A percentile compares a stretch with the other conserved stretches of the same genome.
Evolutionary conservation across 2,329 filamentous ascomycete species (phyloP).

Genomic region (Ophiostoma sp.): DNA sequence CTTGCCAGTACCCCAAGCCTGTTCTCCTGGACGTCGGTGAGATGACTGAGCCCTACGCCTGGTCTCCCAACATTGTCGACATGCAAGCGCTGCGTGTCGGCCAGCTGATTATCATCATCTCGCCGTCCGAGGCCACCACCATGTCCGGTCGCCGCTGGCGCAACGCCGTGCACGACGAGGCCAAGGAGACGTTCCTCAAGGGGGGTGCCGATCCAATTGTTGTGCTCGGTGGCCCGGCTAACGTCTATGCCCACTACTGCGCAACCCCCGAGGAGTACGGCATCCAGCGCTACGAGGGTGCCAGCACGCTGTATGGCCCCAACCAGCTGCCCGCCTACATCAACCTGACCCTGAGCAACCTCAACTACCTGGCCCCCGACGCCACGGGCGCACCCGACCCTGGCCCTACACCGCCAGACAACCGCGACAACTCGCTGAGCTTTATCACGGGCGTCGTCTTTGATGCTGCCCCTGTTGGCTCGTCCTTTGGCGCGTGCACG

Average conservation of each 20-base stretch:
- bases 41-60: slow-evolving; percentile 67
- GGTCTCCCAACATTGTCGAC: slow-evolving; percentile 86
- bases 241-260: slow-evolving; percentile 83
- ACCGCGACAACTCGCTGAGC: slow-evolving; percentile 66
- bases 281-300: slow-evolving; percentile 78
- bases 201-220: slow-evolving; percentile 57
- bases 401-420: slow-evolving; percentile 69
- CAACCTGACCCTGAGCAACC: slow-evolving; percentile 70
- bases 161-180: slow-evolving; percentile 55
- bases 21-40: slow-evolving; percentile 83
- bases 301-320: slow-evolving; percentile 79
- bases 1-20: slow-evolving; percentile 75
- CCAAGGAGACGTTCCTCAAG: slow-evolving; percentile 38
- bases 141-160: slow-evolving; percentile 90
- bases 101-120: slow-evolving; percentile 78
- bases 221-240: slow-evolving; percentile 81
- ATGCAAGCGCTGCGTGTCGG: slow-evolving; percentile 78
- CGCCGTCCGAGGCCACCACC: slow-evolving; percentile 80
- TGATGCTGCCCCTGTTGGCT: slow-evolving; percentile 62
- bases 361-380: slow-evolving; percentile 58
- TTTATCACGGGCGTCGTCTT: slow-evolving; percentile 77
- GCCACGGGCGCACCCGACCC: slow-evolving; percentile 41
- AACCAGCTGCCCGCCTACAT: slow-evolving; percentile 82
- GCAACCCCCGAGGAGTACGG: slow-evolving; percentile 72
- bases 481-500: slow-evolving; percentile 61